Conservation (phyloP, 768 basidiomycete genomes). For the Gyrodon lividus region DNA sequence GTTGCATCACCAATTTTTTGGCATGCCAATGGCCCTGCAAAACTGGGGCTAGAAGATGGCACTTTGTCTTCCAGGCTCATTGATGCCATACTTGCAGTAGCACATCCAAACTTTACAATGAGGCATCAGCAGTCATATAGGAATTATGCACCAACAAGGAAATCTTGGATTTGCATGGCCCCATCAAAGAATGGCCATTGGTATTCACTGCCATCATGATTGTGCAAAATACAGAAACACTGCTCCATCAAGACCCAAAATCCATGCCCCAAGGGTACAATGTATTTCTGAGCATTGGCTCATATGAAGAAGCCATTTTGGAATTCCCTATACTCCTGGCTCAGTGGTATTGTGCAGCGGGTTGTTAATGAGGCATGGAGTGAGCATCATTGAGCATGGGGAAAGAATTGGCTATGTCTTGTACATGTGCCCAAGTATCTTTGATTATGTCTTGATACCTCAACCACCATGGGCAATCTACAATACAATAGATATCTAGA, state of each 20-base stretch:
- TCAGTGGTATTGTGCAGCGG: neutral
- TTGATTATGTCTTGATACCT: neutral
- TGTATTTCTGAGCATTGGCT: too few species aligned
- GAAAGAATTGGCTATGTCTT: neutral
- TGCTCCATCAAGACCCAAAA: too few species aligned
- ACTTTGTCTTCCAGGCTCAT: neutral
- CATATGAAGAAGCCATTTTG: neutral
- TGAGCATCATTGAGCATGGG: neutral
- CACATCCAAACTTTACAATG: neutral
- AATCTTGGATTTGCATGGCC: too few species aligned
- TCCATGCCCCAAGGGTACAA: too few species aligned
- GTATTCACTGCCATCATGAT: too few species aligned
- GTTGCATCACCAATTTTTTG: neutral
- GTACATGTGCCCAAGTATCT: neutral
- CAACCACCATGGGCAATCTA: too few species aligned
- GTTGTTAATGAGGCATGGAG: neutral
- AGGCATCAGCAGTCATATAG: neutral
- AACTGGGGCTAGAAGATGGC: neutral
- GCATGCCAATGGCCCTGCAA: neutral
- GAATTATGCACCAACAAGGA: neutral
- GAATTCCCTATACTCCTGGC: neutral
- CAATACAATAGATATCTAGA: too few species aligned
- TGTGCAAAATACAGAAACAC: neutral
- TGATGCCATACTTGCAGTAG: neutral
- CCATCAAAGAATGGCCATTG: too few species aligned